Percentiles rank a stretch among this genome's conserved stretches.
Conservation (phyloP, 2,329 filamentous ascomycete species). For the Fonsecaea monophora region DNA sequence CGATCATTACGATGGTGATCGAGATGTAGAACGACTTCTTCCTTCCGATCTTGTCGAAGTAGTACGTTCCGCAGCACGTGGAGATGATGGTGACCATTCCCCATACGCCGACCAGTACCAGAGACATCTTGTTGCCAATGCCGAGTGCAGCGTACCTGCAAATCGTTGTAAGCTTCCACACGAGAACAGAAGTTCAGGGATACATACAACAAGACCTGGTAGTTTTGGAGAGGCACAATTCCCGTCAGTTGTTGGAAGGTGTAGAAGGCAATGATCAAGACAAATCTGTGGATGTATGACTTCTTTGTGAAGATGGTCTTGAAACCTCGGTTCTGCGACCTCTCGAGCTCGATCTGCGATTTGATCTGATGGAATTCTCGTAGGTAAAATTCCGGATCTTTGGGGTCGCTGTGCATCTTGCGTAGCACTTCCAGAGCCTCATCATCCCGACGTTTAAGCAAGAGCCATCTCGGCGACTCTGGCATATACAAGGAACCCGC, state of each 20-base stretch:
- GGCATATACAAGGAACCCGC: slow-evolving; percentile 38
- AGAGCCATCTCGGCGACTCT: slow-evolving; percentile 40
- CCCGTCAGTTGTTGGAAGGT: background rate
- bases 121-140: slow-evolving; percentile 42
- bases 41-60: slow-evolving; percentile 3
- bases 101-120: slow-evolving; percentile 81
- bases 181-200: slow-evolving; percentile 51
- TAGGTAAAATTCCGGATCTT: slow-evolving; percentile 9
- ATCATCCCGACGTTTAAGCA: slow-evolving; percentile 35
- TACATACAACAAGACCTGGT: slow-evolving; percentile 74
- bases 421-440: slow-evolving; percentile 31
- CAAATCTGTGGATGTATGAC: slow-evolving; percentile 3
- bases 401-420: background rate
- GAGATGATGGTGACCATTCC: slow-evolving; percentile 93
- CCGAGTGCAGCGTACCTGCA: too few relatives aligned
- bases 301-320: background rate
- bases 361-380: slow-evolving; percentile 17
- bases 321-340: background rate
- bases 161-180: too few relatives aligned
- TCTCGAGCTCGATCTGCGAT: slow-evolving; percentile 18
- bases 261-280: slow-evolving; percentile 2
- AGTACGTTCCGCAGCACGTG: too few relatives aligned
- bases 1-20: background rate
- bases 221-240: slow-evolving; percentile 61
- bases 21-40: background rate